Evolutionary conservation across 257 asterid species (phyloP), one percentile per base, ranked within the genome.

Genomic region (Euphrasia confusa): DNA sequence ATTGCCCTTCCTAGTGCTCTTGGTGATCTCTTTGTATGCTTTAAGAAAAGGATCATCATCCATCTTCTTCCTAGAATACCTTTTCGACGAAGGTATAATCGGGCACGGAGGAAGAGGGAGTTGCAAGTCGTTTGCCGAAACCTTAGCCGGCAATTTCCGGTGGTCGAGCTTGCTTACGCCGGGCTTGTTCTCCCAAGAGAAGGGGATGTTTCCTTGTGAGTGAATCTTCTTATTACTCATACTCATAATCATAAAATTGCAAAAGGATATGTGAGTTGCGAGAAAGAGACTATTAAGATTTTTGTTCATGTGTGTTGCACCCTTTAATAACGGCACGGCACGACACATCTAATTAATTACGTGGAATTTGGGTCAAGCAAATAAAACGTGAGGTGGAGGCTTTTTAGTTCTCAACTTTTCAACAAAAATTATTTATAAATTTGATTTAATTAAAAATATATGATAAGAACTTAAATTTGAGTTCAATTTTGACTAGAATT

Each of bases 1-100:
- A 47, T 30, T 75, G 27, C 76, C 80, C 40, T 78, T 79, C 49
- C 48, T 72, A 4, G 59, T 42, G 69, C 83, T 79, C 79, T 83
- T 86, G 0, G 95, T 86, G 39, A 89, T 87, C 81, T 89, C 90
- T 71, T 71, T 77, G 52, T 70, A 75, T 5, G 97, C 95, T 3
- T 77, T 74, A 24, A 80, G 67, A 53, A 89, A 89, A 5, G 97
- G 97, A 60, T 89, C 95, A 17, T 89, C 94, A 24, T 88, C 85
- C 1, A 27, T 72, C 76, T 66, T 81, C 49, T 44, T 45, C 52
- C 18, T 45, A 5, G 52, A 45, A 1, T 70, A 62, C 44, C 68
- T 72, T 55, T 72, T 71, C 26, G 24, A 21, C 42, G 73, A 4
- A 13, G 14, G 79, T 53, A 71, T 83, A 35, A 85, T 79, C 52